Conservation (phyloP, 768 basidiomycete species). For the Naganishia randhawae region DNA sequence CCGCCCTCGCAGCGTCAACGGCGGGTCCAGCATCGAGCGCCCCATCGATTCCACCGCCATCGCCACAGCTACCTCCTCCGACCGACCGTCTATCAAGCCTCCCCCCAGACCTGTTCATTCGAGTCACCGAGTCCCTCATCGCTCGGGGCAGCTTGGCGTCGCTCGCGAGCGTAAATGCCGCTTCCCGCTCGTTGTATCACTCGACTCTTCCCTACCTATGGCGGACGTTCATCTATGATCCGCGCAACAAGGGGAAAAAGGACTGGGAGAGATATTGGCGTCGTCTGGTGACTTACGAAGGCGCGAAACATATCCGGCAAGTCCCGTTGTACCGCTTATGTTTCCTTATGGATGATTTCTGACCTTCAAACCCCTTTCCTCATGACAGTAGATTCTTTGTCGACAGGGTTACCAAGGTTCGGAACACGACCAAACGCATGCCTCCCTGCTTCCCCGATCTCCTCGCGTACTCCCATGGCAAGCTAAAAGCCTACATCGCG, state of each 20-base stretch:
- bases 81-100: too few species aligned
- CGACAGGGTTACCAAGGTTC: background rate
- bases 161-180: background rate
- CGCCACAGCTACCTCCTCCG: too few species aligned
- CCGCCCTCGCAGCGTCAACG: too few species aligned
- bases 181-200: background rate
- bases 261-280: constrained; percentile 8
- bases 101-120: too few species aligned
- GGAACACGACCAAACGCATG: background rate
- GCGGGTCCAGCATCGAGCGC: too few species aligned
- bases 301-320: background rate
- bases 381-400: background rate
- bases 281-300: background rate
- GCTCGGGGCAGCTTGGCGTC: background rate
- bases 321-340: background rate
- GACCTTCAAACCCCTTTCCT: background rate
- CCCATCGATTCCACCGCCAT: too few species aligned
- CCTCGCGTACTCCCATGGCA: background rate
- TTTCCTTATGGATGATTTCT: background rate
- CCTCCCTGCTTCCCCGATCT: background rate
- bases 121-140: constrained; percentile 2
- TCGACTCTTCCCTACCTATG: background rate
- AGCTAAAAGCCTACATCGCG: background rate
- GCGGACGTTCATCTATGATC: constrained; percentile 6
- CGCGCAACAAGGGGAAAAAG: background rate